phyloP scores from a whole-genome alignment of 225 moss, liverwort and hornwort genomes.

The Straminergon stramineum region DNA sequence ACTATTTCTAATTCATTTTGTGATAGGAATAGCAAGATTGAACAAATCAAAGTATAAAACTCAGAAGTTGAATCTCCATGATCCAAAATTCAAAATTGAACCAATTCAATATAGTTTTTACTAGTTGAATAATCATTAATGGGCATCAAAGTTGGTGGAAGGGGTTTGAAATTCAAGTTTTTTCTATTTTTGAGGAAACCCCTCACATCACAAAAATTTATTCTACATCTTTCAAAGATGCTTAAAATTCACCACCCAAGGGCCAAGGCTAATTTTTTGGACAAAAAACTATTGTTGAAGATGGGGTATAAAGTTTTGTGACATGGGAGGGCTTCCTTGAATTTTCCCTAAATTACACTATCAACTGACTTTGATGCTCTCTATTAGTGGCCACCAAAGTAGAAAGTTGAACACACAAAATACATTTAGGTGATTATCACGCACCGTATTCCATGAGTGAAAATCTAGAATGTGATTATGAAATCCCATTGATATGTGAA shows the following conservation, averaged over 20 bases:
- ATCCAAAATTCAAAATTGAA: neutral
- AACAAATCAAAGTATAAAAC: neutral
- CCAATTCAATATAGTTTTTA: neutral
- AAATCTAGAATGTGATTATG: neutral
- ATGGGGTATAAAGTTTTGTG: neutral
- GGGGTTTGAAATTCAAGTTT: neutral
- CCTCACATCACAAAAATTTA: fast-evolving
- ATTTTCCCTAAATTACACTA: fast-evolving
- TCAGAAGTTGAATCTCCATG: neutral
- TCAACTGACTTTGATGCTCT: fast-evolving
- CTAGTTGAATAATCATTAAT: neutral
- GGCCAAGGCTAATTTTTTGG: neutral
- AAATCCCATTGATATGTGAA: fast-evolving
- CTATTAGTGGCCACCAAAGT: fast-evolving
- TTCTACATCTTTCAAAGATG: fast-evolving
- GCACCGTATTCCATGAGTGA: fast-evolving
- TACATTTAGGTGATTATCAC: neutral
- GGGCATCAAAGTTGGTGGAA: neutral
- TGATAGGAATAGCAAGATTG: neutral
- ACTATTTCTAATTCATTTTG: neutral
- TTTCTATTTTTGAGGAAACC: neutral
- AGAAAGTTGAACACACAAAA: neutral
- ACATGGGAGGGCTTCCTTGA: fast-evolving
- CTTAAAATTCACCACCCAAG: neutral
- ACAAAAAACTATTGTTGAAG: neutral